Base-by-base conservation (phyloP, 306 rosid species). In the Fagus sylvatica region DNA sequence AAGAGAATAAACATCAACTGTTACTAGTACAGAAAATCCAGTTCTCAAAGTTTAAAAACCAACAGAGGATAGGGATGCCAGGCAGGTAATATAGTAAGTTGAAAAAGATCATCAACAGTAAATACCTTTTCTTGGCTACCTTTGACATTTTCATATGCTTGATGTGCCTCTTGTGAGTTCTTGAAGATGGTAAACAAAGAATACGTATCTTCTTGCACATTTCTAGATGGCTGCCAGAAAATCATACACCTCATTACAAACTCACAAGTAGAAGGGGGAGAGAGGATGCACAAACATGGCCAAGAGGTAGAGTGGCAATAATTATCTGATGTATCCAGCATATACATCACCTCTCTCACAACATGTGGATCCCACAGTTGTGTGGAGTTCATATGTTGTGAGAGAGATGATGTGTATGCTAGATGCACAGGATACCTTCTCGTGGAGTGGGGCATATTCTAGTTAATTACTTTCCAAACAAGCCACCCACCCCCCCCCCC, bases 141-240 rank as follows among this genome's bases (percentile, higher is more conserved):
- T 72, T 34, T 62, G 71, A 91, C 79, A 30, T 73, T 73, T 83
- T 83, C 88, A 71, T 77, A 92, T 67, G 98, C 93, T 51, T 80
- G 73, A 19, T 74, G 12, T 66, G 98, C 98, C 72, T 85, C 93
- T 71, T 82, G 75, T 43, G 80, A 78, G 73, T 79, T 88, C 84
- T 83, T 79, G 81, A 87, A 95, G 70, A 88, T 40, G 53, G 93
- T 93, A 0, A 72, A 37, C 57, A 93, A 95, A 56, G 91, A 84
- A 80, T 89, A 90, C 19, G 64, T 71, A 16, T 66, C 76, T 73
- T 84, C 91, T 84, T 49, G 79, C 60, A 42, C 79, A 62, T 72
- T 91, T 82, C 66, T 77, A 64, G 82, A 64, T 67, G 91, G 87
- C 92, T 92, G 90, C 83, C 80, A 75, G 30, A 67, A 66, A 22